Conservation (phyloP, 2,329 filamentous ascomycete species). For the Aspergillus novoparasiticus region DNA sequence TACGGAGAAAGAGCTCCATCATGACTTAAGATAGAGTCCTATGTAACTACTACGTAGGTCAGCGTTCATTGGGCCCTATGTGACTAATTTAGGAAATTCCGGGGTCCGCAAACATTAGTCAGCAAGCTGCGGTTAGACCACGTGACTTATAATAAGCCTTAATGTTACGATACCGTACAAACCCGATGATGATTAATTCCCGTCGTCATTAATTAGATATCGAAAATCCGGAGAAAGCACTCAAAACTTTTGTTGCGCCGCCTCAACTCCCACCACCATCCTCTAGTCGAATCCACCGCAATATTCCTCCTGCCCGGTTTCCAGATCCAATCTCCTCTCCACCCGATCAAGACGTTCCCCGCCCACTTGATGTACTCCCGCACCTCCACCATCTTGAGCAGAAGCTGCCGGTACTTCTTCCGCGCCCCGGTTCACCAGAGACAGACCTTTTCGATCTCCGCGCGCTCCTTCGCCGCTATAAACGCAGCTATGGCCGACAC, state of each 20-base stretch:
- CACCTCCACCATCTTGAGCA: conserved; percentile 38
- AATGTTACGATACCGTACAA: background rate
- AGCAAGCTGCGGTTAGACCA: no score
- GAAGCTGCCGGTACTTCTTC: conserved; percentile 44
- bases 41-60: no score
- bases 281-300: background rate
- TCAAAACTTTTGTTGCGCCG: background rate
- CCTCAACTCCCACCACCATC: background rate
- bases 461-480: conserved; percentile 35
- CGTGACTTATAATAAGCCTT: no score
- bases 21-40: no score
- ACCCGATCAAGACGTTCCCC: background rate
- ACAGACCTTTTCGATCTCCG: conserved; percentile 36
- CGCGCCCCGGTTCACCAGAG: conserved; percentile 30
- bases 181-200: background rate
- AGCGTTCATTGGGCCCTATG: no score
- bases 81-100: no score
- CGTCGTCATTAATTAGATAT: background rate
- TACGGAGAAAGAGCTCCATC: no score
- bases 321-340: background rate
- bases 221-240: background rate
- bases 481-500: conserved; percentile 47
- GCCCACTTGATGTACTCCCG: conserved; percentile 43
- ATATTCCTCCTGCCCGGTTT: background rate
- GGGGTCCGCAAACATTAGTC: no score